Percentiles rank a stretch among this genome's conserved stretches.
Conservation (phyloP, 306 rosid genomes). For the Prunus mongolica region DNA sequence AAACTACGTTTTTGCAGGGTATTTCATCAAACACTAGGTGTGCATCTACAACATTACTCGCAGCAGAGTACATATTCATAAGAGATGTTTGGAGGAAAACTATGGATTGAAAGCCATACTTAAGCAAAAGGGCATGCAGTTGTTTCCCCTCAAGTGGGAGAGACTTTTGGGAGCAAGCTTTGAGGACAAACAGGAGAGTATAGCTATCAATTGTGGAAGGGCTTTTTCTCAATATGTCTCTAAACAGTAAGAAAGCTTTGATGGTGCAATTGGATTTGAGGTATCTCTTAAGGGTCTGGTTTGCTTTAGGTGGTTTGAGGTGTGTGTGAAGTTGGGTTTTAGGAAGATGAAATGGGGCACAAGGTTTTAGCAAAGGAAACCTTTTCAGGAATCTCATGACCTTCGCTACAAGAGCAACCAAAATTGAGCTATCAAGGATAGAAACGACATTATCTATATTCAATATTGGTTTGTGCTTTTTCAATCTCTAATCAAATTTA, state of each 20-base stretch:
- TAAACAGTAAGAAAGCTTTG: constrained; percentile 38
- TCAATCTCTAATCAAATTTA: no score
- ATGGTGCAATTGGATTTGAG: constrained; percentile 35
- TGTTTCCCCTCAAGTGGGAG: constrained; percentile 35
- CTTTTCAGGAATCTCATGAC: constrained; percentile 30
- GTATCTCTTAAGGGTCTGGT: constrained; percentile 39
- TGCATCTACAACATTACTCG: constrained; percentile 23
- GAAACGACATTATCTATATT: no score
- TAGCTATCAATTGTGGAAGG: constrained; percentile 39
- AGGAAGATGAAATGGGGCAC: constrained; percentile 10
- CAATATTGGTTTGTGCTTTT: no score
- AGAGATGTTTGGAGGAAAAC: constrained; percentile 53
- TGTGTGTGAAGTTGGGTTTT: constrained; percentile 26
- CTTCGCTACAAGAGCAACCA: no score
- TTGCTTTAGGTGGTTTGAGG: constrained; percentile 54
- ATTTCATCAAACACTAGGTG: constrained; percentile 47
- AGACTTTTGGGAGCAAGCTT: constrained; percentile 37
- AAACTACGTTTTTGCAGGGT: constrained; percentile 27
- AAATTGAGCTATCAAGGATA: no score
- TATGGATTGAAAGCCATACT: constrained; percentile 37
- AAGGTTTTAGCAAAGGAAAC: constrained; percentile 13
- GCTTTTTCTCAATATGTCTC: constrained; percentile 34
- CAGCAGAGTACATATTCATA: constrained; percentile 29
- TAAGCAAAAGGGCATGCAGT: constrained; percentile 38
- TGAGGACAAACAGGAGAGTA: constrained; percentile 42